Conservation (phyloP, 2,329 filamentous ascomycete genomes). For the Cladosporium halotolerans region DNA sequence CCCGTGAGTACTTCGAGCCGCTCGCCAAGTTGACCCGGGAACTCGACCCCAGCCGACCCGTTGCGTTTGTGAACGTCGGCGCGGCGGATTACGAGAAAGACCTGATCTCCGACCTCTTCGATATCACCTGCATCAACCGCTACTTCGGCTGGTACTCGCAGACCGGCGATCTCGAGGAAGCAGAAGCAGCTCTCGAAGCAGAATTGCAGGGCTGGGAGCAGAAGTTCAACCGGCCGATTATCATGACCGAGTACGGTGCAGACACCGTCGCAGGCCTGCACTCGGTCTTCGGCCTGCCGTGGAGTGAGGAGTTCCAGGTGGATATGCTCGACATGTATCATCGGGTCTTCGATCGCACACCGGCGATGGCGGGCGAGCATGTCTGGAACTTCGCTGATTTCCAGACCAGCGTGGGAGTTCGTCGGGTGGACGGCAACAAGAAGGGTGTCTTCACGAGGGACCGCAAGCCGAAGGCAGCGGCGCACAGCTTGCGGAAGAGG, state of each 20-base stretch:
- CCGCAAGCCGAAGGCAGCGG: slow-evolving; percentile 7
- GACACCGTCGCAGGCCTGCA: slow-evolving; percentile 6
- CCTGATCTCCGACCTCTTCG: slow-evolving; percentile 7
- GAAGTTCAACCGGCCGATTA: slow-evolving; percentile 2
- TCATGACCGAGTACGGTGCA: slow-evolving; percentile 10
- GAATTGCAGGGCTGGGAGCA: slow-evolving; percentile 2
- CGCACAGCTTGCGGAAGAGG: slow-evolving; percentile 5
- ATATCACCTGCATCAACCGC: slow-evolving; percentile 1
- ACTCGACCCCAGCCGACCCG: slow-evolving; percentile 1
- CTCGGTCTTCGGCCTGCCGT: background rate
- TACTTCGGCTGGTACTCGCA: slow-evolving; percentile 9
- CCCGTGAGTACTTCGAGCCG: slow-evolving; percentile 7
- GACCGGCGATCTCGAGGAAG: slow-evolving; percentile 6
- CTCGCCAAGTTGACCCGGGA: background rate
- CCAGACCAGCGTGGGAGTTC: background rate
- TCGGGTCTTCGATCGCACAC: slow-evolving; percentile 1
- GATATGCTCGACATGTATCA: slow-evolving; percentile 8
- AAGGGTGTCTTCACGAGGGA: slow-evolving; percentile 10
- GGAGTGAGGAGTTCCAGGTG: slow-evolving; percentile 8
- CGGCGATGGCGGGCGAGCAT: slow-evolving; percentile 7
- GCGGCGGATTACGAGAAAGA: background rate
- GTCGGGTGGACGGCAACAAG: slow-evolving; percentile 10
- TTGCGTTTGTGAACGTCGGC: slow-evolving; percentile 2
- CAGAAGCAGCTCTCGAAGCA: slow-evolving; percentile 1
- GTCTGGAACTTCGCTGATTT: slow-evolving; percentile 11